Evolutionary conservation across 1,139 yeast species (phyloP), one percentile per base, ranked within the genome.

Genomic region (Blastobotrys petasosporus): DNA sequence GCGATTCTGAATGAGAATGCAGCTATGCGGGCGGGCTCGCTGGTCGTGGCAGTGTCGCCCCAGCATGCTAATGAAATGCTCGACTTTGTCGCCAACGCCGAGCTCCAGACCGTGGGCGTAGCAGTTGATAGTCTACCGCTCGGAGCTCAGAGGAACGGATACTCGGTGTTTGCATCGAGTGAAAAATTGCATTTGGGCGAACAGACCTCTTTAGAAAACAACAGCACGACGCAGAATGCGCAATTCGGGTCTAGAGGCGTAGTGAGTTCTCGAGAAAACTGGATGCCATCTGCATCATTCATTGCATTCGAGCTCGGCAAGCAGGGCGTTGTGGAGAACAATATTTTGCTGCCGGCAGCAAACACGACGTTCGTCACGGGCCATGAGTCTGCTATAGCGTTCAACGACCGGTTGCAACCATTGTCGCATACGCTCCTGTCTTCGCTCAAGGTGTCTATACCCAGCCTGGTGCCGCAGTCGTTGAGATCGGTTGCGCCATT

Each of bases 341-440:
- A 45, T n/a, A 33, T 51, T 13, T 53, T 52, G 9, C 34, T 65
- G 28, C 65, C 67, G 2, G 55, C 58, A 10, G 68, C 69, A 1
- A 64, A 63, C 45, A 65, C 69, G 1, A 52, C 65, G 4, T 66
- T 66, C 51, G 48, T 52, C 4, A 58, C 62, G 2, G 67, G 67
- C 9, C 44, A 51, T 5, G 53, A 50, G 28, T 52, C 65, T 1
- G 57, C 63, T 2, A 47, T 64, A 38, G 48, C 56, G 31, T 45
- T 52, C 40, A 53, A 47, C 9, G 45, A 43, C n/a, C 41, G 42
- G 9, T 34, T 16, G n/a, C 12, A 25, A 40, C 42, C 25, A 44
- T 51, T 35, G 34, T 52, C 48, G 53, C 49, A 54, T 11, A 54
- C 45, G 34, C 42, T 52, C 10, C 56, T 54, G 32, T 47, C 51